Evolutionary conservation across 306 rosid species (phyloP).

Genomic region (Lathyrus oleraceus): DNA sequence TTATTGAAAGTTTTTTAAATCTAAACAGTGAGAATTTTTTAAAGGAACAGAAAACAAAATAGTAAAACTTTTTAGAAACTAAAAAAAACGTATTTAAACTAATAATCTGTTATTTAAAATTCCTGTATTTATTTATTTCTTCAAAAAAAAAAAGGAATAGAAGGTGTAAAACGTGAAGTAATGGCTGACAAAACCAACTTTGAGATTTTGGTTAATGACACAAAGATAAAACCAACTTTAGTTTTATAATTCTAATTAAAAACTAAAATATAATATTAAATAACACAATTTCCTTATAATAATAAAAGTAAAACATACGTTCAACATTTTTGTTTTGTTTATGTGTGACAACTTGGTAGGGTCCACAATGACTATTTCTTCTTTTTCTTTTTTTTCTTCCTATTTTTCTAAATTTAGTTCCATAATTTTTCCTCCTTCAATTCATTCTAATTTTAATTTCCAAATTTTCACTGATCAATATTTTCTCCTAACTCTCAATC

Average conservation of each 20-base stretch:
- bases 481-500: constrained; percentile 34
- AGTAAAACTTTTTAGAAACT: too few relatives aligned
- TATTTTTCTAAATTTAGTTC: constrained; percentile 48
- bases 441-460: constrained; percentile 42
- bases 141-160: too few relatives aligned
- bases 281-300: not conserved
- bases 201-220: not conserved
- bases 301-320: not conserved
- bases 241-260: not conserved
- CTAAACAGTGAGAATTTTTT: too few relatives aligned
- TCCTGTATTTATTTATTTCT: too few relatives aligned
- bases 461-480: constrained; percentile 36
- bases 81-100: too few relatives aligned
- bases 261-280: not conserved
- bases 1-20: too few relatives aligned
- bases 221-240: not conserved
- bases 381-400: too few relatives aligned
- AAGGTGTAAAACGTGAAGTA: not conserved
- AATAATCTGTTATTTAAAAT: too few relatives aligned
- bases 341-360: constrained; percentile 48
- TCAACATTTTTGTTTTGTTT: not conserved
- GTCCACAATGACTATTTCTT: constrained; percentile 36
- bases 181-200: not conserved
- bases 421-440: constrained; percentile 45
- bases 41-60: too few relatives aligned